Conservation (phyloP, 2,329 filamentous ascomycete species). For the Diaporthe longicolla region DNA sequence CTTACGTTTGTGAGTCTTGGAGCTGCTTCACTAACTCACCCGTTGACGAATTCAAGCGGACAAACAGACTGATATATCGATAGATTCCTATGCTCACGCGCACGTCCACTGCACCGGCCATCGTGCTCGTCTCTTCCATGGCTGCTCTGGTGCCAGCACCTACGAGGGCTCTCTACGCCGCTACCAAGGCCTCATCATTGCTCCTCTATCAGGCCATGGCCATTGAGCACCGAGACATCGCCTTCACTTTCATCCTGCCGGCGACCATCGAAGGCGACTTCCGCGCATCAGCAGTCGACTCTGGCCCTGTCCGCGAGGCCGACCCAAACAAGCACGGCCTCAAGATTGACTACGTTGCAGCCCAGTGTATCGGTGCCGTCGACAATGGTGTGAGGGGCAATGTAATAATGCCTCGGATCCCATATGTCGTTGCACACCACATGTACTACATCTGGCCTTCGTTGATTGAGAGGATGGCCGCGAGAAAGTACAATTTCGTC, state of each 20-base stretch:
- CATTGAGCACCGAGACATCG: conserved; percentile 51
- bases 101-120: conserved; percentile 46
- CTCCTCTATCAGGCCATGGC: conserved; percentile 52
- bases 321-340: conserved; percentile 51
- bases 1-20: conserved; percentile 46
- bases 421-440: conserved; percentile 49
- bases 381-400: conserved; percentile 48
- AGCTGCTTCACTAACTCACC: neutral
- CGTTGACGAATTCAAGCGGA: neutral
- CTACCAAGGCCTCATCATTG: conserved; percentile 52
- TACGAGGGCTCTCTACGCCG: conserved; percentile 52
- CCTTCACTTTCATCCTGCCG: conserved; percentile 51
- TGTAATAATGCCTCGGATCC: conserved; percentile 51
- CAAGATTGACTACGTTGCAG: conserved; percentile 50
- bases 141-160: conserved; percentile 51
- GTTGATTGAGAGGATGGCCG: conserved; percentile 49
- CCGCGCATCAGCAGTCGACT: conserved; percentile 52
- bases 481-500: conserved; percentile 51
- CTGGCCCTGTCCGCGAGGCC: conserved; percentile 45
- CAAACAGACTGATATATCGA: neutral
- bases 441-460: conserved; percentile 52
- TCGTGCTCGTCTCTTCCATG: conserved; percentile 40
- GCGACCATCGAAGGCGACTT: conserved; percentile 54
- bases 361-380: conserved; percentile 49
- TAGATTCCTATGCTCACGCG: conserved; percentile 51